phyloP scores from a whole-genome alignment of 2,329 filamentous ascomycete genomes.

The Colletotrichum eremochloae region DNA sequence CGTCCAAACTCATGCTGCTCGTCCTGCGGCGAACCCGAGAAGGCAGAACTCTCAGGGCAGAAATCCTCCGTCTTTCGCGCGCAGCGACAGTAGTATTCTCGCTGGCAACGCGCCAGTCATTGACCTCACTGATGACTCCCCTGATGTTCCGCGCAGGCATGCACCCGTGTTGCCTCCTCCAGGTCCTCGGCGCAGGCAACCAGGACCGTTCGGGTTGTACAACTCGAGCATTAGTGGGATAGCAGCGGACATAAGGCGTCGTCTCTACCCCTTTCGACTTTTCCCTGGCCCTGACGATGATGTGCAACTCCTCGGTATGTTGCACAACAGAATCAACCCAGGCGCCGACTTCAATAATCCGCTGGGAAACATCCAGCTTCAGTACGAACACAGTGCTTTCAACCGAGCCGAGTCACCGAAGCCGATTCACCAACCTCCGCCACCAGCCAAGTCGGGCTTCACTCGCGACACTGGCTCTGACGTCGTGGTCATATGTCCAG shows the following conservation, averaged over 20 bases:
- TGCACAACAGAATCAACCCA: slow-evolving; percentile 34
- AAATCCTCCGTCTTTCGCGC: slow-evolving; percentile 58
- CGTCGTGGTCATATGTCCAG: slow-evolving; percentile 83
- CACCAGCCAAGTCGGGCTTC: slow-evolving; percentile 80
- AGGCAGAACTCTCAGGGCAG: slow-evolving; percentile 57
- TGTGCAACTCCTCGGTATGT: slow-evolving; percentile 33
- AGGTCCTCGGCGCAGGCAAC: slow-evolving; percentile 43
- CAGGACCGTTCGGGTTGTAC: slow-evolving; percentile 7
- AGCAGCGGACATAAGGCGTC: slow-evolving; percentile 25
- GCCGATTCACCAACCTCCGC: slow-evolving; percentile 71
- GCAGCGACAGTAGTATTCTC: slow-evolving; percentile 61
- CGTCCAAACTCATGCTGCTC: slow-evolving; percentile 40
- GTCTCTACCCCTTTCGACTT: slow-evolving; percentile 33
- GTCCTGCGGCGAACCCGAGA: slow-evolving; percentile 53
- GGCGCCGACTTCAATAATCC: slow-evolving; percentile 38
- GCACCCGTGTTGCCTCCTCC: slow-evolving; percentile 20
- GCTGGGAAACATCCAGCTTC: slow-evolving; percentile 40
- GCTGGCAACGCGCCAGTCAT: slow-evolving; percentile 57
- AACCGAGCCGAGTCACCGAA: slow-evolving; percentile 53
- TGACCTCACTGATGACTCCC: slow-evolving; percentile 65
- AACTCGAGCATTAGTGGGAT: slow-evolving; percentile 36
- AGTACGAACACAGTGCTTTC: slow-evolving; percentile 48
- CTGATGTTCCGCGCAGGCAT: slow-evolving; percentile 46
- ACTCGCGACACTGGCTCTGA: slow-evolving; percentile 81
- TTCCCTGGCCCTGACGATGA: slow-evolving; percentile 35